A percentile compares a stretch with the other conserved stretches of the same genome.
Evolutionary conservation across 768 basidiomycete species (phyloP).

Genomic region (Trametes cingulata): DNA sequence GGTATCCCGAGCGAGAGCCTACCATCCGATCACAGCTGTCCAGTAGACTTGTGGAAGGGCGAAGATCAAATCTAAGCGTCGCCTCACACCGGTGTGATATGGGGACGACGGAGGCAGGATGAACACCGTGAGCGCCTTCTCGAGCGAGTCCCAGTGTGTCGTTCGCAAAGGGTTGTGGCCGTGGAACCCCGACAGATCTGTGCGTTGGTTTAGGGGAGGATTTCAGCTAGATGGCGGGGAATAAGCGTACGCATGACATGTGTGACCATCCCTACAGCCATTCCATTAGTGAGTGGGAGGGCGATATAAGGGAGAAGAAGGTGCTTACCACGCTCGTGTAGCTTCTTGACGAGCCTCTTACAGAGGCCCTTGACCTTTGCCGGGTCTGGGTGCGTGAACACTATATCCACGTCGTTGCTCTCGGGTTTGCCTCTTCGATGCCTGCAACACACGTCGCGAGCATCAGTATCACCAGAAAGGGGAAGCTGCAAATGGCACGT

Average conservation of each 20-base stretch:
- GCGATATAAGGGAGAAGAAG: neutral
- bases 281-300: neutral
- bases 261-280: slow-evolving; percentile 63
- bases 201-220: neutral
- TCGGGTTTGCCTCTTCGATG: slow-evolving; percentile 82
- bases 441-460: slow-evolving; percentile 42
- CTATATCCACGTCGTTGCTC: slow-evolving; percentile 88
- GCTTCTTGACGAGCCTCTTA: slow-evolving; percentile 53
- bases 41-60: slow-evolving; percentile 77
- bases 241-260: slow-evolving; percentile 78
- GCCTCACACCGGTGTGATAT: slow-evolving; percentile 44
- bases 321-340: slow-evolving; percentile 56
- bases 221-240: neutral
- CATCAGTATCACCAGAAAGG: no score
- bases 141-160: slow-evolving; percentile 76
- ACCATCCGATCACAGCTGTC: slow-evolving; percentile 91
- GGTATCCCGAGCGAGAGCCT: neutral
- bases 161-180: slow-evolving; percentile 53
- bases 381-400: slow-evolving; percentile 72
- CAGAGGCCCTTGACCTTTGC: slow-evolving; percentile 62
- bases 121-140: slow-evolving; percentile 85
- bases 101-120: slow-evolving; percentile 48
- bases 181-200: slow-evolving; percentile 65
- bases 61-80: slow-evolving; percentile 85
- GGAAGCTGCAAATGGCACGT: slow-evolving; percentile 26